Conservation (phyloP, 2,329 filamentous ascomycete species). For the Capronia americana region DNA sequence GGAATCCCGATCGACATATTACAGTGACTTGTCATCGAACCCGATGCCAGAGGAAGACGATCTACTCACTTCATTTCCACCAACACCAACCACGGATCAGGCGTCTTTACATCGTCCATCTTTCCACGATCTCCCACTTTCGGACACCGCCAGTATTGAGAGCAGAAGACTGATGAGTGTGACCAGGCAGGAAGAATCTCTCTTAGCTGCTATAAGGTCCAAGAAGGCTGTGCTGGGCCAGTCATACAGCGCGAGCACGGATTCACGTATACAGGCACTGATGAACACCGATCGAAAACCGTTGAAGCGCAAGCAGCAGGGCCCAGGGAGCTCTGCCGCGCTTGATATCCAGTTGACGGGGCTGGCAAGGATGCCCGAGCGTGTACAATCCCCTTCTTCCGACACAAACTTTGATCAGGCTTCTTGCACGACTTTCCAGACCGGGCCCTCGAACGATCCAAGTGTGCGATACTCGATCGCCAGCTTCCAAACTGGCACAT, state of each 20-base stretch:
- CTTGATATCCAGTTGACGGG: slow-evolving; percentile 11
- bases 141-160: slow-evolving; percentile 37
- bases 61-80: slow-evolving; percentile 36
- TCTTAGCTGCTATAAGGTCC: slow-evolving; percentile 58
- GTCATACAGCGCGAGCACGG: slow-evolving; percentile 44
- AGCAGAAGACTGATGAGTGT: slow-evolving; percentile 59
- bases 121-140: slow-evolving; percentile 29
- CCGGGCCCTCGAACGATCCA: slow-evolving; percentile 30
- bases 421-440: slow-evolving; percentile 38
- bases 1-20: slow-evolving; percentile 25
- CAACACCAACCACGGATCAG: slow-evolving; percentile 31
- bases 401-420: slow-evolving; percentile 30
- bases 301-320: slow-evolving; percentile 3
- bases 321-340: not conserved
- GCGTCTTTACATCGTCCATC: slow-evolving; percentile 27
- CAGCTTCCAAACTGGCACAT: slow-evolving; percentile 34
- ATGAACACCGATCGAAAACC: slow-evolving; percentile 12
- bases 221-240: slow-evolving; percentile 53
- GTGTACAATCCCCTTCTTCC: slow-evolving; percentile 12
- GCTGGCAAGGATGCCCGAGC: slow-evolving; percentile 11
- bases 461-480: slow-evolving; percentile 35
- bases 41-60: slow-evolving; percentile 19
- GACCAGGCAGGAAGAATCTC: slow-evolving; percentile 59
- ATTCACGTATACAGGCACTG: slow-evolving; percentile 41
- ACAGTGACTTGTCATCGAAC: slow-evolving; percentile 32